A percentile compares a stretch with the other conserved stretches of the same genome.
These are phyloP conservation scores for Penicillium crystallinum DNA, from an alignment of 495 filamentous ascomycete genomes.

Conservation along the genomic window DNA sequence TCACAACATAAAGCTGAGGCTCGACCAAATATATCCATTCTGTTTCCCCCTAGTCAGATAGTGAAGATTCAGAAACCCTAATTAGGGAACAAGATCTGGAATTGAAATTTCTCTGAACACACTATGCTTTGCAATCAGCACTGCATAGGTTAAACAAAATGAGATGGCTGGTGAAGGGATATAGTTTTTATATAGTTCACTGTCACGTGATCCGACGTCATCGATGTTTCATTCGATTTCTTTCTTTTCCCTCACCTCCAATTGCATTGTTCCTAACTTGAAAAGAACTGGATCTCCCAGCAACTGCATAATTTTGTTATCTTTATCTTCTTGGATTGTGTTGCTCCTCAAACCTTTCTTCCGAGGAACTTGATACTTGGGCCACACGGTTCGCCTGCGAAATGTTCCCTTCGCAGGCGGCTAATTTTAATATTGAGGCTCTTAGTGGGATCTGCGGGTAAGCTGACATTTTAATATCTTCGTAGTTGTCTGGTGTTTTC, in stretches of 20 bases:
- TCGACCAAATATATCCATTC: too few relatives aligned
- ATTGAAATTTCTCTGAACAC: too few relatives aligned
- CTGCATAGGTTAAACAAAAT: too few relatives aligned
- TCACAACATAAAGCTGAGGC: too few relatives aligned
- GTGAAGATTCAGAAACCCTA: too few relatives aligned
- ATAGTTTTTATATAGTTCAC: neutral
- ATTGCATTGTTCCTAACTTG: neutral
- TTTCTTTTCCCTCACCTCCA: constrained; percentile 1
- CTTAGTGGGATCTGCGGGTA: constrained; percentile 86
- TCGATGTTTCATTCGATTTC: constrained; percentile 13
- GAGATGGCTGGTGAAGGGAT: too few relatives aligned
- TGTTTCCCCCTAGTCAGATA: too few relatives aligned
- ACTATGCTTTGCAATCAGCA: too few relatives aligned
- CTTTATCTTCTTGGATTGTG: constrained; percentile 4
- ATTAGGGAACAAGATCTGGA: too few relatives aligned
- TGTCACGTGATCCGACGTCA: constrained; percentile 28
- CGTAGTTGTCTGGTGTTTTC: neutral
- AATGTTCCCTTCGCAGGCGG: constrained; percentile 67
- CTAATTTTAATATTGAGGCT: constrained; percentile 74
- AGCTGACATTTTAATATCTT: constrained; percentile 15
- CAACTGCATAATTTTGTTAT: neutral
- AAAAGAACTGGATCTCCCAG: neutral
- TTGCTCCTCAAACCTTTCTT: constrained; percentile 2
- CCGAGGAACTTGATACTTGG: neutral
- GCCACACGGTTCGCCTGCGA: constrained; percentile 12